phyloP scores from a whole-genome alignment of 371 early-diverging fungal species.

The Mortierella sp. region DNA sequence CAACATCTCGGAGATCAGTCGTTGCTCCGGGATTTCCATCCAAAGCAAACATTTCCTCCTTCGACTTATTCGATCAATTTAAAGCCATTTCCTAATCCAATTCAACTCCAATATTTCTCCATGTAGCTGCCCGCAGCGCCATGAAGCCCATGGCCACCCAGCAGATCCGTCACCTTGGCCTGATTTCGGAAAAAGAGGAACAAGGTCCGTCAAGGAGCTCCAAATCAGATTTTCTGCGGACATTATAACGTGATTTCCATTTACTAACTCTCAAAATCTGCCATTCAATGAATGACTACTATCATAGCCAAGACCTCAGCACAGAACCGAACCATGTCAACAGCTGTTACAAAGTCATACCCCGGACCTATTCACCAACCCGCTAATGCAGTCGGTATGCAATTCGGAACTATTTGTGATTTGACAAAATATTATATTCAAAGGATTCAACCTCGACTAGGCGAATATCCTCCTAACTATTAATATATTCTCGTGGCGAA shows the following conservation, averaged over 20 bases:
- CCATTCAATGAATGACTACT: neutral
- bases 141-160: constrained; percentile 50
- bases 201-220: constrained; percentile 55
- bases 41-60: constrained; percentile 4
- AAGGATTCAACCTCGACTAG: neutral
- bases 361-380: constrained; percentile 52
- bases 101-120: neutral
- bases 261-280: neutral
- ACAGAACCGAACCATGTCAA: constrained; percentile 54
- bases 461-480: neutral
- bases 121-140: constrained; percentile 45
- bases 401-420: neutral
- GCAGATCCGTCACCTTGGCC: constrained; percentile 52
- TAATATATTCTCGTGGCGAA: neutral
- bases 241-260: neutral
- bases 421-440: neutral
- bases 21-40: neutral
- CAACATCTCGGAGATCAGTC: constrained; percentile 10
- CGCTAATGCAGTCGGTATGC: constrained; percentile 50
- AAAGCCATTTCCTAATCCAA: neutral
- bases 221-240: neutral
- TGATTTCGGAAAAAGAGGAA: constrained; percentile 53
- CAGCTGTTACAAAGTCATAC: constrained; percentile 55
- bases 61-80: neutral
- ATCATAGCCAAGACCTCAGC: constrained; percentile 18